These are phyloP conservation scores for Salvia hispanica DNA, from an alignment of 257 asterid species.

Conservation along the genomic window DNA sequence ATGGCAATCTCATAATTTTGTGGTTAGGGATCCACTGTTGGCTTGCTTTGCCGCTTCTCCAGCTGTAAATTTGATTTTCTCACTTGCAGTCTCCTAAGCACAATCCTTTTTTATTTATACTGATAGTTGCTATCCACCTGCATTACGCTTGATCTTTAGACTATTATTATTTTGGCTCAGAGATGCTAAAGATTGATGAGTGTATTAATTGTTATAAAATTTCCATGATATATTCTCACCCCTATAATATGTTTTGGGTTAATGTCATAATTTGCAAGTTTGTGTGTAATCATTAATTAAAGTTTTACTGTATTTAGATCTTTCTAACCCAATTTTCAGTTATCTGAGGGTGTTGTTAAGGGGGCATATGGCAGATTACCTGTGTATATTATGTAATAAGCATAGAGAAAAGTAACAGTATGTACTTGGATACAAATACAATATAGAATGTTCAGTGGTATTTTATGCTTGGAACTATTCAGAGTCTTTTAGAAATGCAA, in stretches of 20 bases:
- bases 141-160: neutral
- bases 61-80: slow-evolving; percentile 6
- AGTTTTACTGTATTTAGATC: neutral
- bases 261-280: neutral
- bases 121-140: slow-evolving; percentile 16
- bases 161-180: slow-evolving; percentile 19
- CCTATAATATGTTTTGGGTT: neutral
- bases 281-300: slow-evolving; percentile 13
- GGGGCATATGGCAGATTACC: neutral
- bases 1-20: slow-evolving; percentile 9
- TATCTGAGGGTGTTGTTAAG: too few species aligned
- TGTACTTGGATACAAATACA: too few species aligned
- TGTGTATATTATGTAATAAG: slow-evolving; percentile 18
- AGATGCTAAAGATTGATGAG: slow-evolving; percentile 23
- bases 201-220: slow-evolving; percentile 8
- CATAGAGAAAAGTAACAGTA: neutral
- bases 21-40: slow-evolving; percentile 18
- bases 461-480: slow-evolving; percentile 29
- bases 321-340: too few species aligned
- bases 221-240: neutral
- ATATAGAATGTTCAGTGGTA: neutral
- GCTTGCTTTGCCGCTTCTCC: neutral
- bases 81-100: slow-evolving; percentile 4
- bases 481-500: slow-evolving; percentile 13
- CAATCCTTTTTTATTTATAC: neutral